These are phyloP conservation scores for Lyophyllum decastes DNA, from an alignment of 768 basidiomycete genomes.

Conservation along the genomic window DNA sequence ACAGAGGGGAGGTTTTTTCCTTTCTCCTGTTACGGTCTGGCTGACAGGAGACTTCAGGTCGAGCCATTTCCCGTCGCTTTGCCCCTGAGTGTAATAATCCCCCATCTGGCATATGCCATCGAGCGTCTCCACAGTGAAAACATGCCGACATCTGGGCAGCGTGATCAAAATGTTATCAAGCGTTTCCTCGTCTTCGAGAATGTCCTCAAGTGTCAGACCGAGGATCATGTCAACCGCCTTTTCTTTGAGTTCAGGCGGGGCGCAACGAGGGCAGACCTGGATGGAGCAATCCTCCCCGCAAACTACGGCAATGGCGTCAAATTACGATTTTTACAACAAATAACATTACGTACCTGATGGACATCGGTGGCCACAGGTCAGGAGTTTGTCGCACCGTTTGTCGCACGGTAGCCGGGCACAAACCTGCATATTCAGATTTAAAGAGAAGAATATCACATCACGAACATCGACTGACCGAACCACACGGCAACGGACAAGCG, in stretches of 20 bases:
- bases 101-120: slow-evolving; percentile 58
- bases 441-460: not conserved
- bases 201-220: slow-evolving; percentile 48
- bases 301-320: slow-evolving; percentile 36
- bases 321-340: not conserved
- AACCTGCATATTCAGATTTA: slow-evolving; percentile 37
- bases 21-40: slow-evolving; percentile 10
- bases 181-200: slow-evolving; percentile 37
- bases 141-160: slow-evolving; percentile 59
- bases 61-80: slow-evolving; percentile 42
- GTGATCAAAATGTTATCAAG: slow-evolving; percentile 60
- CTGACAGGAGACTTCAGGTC: slow-evolving; percentile 43
- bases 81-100: slow-evolving; percentile 44
- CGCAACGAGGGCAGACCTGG: slow-evolving; percentile 58
- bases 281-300: slow-evolving; percentile 64
- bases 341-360: slow-evolving; percentile 53
- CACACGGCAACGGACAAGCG: slow-evolving; percentile 63
- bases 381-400: slow-evolving; percentile 42
- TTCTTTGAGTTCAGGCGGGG: slow-evolving; percentile 33
- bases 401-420: slow-evolving; percentile 71
- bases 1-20: slow-evolving; percentile 50
- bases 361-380: slow-evolving; percentile 65
- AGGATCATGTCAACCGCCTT: slow-evolving; percentile 63
- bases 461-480: slow-evolving; percentile 51
- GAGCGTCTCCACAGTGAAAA: slow-evolving; percentile 72